Conservation (phyloP, 1,139 yeast species). For the Suhomyces maxii region DNA sequence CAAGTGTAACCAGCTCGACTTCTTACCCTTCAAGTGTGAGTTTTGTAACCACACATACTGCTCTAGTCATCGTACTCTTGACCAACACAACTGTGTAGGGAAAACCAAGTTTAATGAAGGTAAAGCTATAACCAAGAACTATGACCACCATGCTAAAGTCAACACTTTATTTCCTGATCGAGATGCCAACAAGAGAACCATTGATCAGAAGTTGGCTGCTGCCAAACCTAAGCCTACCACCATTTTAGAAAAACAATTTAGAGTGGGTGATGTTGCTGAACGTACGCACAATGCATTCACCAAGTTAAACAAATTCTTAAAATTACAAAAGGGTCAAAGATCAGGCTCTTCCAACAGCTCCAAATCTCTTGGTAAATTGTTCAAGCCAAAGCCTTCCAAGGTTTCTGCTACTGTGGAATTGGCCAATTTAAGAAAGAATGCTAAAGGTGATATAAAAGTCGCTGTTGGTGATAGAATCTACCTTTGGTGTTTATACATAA, state of each 20-base stretch:
- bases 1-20: slow-evolving; percentile 64
- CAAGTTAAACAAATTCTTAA: slow-evolving; percentile 48
- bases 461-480: slow-evolving; percentile 58
- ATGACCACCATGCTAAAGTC: slow-evolving; percentile 27
- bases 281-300: slow-evolving; percentile 38
- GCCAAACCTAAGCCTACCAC: slow-evolving; percentile 27
- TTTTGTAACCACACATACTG: slow-evolving; percentile 59
- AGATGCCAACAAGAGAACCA: slow-evolving; percentile 35
- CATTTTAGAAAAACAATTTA: slow-evolving; percentile 24
- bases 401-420: slow-evolving; percentile 24
- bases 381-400: slow-evolving; percentile 8
- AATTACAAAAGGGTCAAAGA: slow-evolving; percentile 24
- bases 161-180: slow-evolving; percentile 60
- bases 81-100: slow-evolving; percentile 47
- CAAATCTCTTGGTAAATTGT: slow-evolving; percentile 15
- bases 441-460: slow-evolving; percentile 69
- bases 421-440: slow-evolving; percentile 45
- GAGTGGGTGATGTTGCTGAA: slow-evolving; percentile 32
- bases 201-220: slow-evolving; percentile 38
- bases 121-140: background rate
- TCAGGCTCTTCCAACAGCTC: background rate
- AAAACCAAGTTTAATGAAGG: slow-evolving; percentile 12
- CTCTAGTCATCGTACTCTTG: slow-evolving; percentile 52
- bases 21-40: slow-evolving; percentile 66
- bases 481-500: slow-evolving; percentile 55